A percentile compares a stretch with the other conserved stretches of the same genome.
These are phyloP conservation scores for Tuber indicum DNA, from an alignment of 495 filamentous ascomycete genomes.

Conservation along the genomic window DNA sequence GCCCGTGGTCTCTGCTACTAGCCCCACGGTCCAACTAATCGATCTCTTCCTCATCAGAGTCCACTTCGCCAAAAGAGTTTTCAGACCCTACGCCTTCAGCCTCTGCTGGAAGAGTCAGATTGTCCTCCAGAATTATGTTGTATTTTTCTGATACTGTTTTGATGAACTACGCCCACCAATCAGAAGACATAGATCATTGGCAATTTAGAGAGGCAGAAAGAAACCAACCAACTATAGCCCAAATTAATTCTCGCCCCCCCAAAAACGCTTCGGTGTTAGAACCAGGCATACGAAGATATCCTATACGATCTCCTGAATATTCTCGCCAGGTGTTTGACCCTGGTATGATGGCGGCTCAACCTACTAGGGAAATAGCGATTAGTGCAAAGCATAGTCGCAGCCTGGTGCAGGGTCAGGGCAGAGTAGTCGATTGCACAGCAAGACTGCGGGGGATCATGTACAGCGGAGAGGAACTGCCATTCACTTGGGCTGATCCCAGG, in stretches of 20 bases:
- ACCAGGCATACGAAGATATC: slow-evolving; percentile 98
- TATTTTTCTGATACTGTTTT: slow-evolving; percentile 94
- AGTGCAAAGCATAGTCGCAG: slow-evolving; percentile 79
- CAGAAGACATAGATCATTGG: background rate
- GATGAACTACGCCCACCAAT: slow-evolving; percentile 54
- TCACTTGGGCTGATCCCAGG: slow-evolving; percentile 97
- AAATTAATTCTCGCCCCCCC: slow-evolving; percentile 83
- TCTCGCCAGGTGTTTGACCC: slow-evolving; percentile 78
- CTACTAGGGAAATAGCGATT: slow-evolving; percentile 88
- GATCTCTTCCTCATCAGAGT: slow-evolving; percentile 32
- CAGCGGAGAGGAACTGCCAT: slow-evolving; percentile 98
- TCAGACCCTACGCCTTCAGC: slow-evolving; percentile 65
- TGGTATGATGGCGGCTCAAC: slow-evolving; percentile 60
- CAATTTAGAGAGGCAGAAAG: background rate
- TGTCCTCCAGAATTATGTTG: slow-evolving; percentile 79
- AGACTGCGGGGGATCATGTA: slow-evolving; percentile 87
- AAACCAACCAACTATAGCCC: slow-evolving; percentile 64
- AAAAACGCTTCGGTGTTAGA: slow-evolving; percentile 90
- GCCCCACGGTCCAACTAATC: slow-evolving; percentile 39
- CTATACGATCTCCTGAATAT: slow-evolving; percentile 90
- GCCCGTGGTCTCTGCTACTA: slow-evolving; percentile 17
- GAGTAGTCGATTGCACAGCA: slow-evolving; percentile 99
- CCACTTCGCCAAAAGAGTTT: slow-evolving; percentile 30
- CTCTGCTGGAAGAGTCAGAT: slow-evolving; percentile 88
- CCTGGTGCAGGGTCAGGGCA: slow-evolving; percentile 97